These are phyloP conservation scores for Fraxinus sp. DNA, from an alignment of 305 asterid species.

Conservation along the genomic window DNA sequence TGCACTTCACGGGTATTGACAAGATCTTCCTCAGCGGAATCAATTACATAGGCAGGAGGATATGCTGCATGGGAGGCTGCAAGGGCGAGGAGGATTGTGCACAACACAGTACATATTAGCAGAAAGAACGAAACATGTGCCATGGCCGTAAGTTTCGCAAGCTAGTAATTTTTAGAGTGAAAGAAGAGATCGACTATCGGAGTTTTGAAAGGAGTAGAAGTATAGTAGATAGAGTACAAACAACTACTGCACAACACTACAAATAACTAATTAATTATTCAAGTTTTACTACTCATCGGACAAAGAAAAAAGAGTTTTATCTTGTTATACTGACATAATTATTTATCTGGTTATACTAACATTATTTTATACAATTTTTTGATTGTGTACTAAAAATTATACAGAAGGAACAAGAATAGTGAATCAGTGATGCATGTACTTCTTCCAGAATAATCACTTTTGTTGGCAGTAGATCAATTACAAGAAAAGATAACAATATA, in stretches of 20 bases:
- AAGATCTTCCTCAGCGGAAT: slow-evolving; percentile 23
- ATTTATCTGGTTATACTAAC: neutral
- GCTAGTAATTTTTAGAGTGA: neutral
- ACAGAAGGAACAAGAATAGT: neutral
- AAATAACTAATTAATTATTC: neutral
- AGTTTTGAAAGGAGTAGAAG: neutral
- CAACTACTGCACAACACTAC: too few species aligned
- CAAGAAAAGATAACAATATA: neutral
- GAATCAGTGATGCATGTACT: neutral
- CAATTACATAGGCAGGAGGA: neutral
- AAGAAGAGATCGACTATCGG: neutral
- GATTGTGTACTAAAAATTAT: neutral
- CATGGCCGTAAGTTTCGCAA: neutral
- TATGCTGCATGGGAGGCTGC: slow-evolving; percentile 35
- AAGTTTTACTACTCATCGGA: neutral
- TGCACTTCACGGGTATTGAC: slow-evolving; percentile 51
- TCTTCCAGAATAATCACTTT: neutral
- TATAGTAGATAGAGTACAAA: too few species aligned
- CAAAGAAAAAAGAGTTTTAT: too few species aligned
- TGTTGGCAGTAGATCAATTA: neutral
- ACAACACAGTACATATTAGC: slow-evolving; percentile 28
- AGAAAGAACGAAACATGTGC: slow-evolving; percentile 4
- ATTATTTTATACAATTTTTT: too few species aligned
- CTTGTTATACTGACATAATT: too few species aligned
- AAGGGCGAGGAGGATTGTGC: neutral